Base-by-base conservation (phyloP, 2,329 filamentous ascomycete species). In the Metarhizium humberi region DNA sequence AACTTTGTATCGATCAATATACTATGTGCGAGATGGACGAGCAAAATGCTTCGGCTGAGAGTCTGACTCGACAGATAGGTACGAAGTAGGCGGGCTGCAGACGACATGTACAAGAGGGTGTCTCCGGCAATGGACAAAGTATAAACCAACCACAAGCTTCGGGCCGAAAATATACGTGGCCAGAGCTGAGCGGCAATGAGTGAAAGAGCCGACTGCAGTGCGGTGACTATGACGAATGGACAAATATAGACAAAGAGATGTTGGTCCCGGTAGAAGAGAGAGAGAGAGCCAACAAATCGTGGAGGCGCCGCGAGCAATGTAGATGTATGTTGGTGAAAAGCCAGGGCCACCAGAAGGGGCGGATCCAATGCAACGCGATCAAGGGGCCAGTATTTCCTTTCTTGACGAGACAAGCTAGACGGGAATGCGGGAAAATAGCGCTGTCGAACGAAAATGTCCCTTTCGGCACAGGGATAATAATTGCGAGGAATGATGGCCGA, bases 401-500 rank as follows among this genome's bases (percentile, higher is more conserved):
- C 25, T 55, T 13, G 45, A 45, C 25, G 18, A 50, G 47, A 38
- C 13, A 52, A 13, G 30, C 43, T 43, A 51, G 52, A 36, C 50
- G 52, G 53, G 53, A 60, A 60, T 60, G 59, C 51, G 57, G 54
- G 54, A 46, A 52, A 51, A 36, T 55, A 52, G 56, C 18, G 54
- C 50, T 51, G 58, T 53, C 57, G 52, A 55, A 25, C 53, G 53
- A 38, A 40, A 57, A 57, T 57, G 60, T 57, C 63, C 62, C 61
- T 64, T 59, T 58, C 60, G 45, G 49, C 56, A 55, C 59, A 69
- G 66, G 68, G 67, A 67, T 65, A 58, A 58, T 57, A 50, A 57
- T 59, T 54, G 56, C 57, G 60, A 64, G 66, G 69, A 71, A 70
- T 71, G 69, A 65, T 57, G 66, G 59, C 63, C 68, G 63, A 71